Evolutionary conservation across 140 eudicot species (phyloP).

Genomic region (Senecio squalidus): DNA sequence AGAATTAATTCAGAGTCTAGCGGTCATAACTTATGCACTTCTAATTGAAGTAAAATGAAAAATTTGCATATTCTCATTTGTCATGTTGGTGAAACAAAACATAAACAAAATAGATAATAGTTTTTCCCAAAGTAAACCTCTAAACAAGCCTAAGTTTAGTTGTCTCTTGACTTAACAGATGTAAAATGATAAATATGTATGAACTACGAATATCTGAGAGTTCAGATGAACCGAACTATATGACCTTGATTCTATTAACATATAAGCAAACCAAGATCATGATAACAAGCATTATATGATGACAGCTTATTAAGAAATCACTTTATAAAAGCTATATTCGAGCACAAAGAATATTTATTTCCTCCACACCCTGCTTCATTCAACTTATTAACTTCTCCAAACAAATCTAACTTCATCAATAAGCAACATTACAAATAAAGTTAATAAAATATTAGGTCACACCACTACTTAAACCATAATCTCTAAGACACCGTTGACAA

Average conservation of each 20-base stretch:
- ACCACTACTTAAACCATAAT: slow-evolving; percentile 1
- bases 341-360: neutral
- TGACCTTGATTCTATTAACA: too few species aligned
- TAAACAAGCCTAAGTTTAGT: slow-evolving; percentile 6
- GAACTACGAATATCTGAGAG: neutral
- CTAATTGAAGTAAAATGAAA: too few species aligned
- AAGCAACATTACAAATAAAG: neutral
- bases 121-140: neutral
- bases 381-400: neutral
- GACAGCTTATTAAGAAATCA: neutral
- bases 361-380: neutral
- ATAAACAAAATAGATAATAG: too few species aligned
- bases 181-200: neutral
- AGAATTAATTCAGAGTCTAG: too few species aligned
- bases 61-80: too few species aligned
- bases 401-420: too few species aligned
- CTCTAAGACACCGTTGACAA: neutral
- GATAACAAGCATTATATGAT: neutral
- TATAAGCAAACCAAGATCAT: too few species aligned
- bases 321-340: neutral
- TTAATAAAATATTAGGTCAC: neutral
- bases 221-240: neutral
- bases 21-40: too few species aligned
- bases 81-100: too few species aligned
- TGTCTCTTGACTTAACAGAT: slow-evolving; percentile 5